A percentile compares a stretch with the other conserved stretches of the same genome.
Evolutionary conservation across 306 rosid genomes (phyloP).

Genomic region (Arachis stenosperma): DNA sequence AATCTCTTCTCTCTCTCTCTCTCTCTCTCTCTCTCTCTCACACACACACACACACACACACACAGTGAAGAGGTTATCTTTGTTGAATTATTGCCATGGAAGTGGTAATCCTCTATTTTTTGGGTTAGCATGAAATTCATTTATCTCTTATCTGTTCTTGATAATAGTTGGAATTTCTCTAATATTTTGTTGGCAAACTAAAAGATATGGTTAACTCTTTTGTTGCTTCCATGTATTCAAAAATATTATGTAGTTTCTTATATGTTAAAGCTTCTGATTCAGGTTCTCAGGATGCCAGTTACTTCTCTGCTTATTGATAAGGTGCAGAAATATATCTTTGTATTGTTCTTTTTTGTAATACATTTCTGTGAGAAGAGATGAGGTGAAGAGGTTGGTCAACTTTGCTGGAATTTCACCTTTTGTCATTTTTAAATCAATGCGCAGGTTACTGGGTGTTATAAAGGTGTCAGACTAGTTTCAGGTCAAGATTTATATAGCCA

Average conservation of each 20-base stretch:
- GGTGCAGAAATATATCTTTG: slow-evolving; percentile 48
- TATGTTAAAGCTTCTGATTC: slow-evolving; percentile 41
- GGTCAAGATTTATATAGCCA: slow-evolving; percentile 78
- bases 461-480: slow-evolving; percentile 88
- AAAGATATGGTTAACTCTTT: slow-evolving; percentile 24
- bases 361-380: slow-evolving; percentile 29
- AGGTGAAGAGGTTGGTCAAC: slow-evolving; percentile 20
- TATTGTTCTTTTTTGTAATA: slow-evolving; percentile 25
- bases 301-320: slow-evolving; percentile 71
- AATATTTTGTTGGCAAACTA: slow-evolving; percentile 6
- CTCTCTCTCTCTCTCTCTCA: not conserved
- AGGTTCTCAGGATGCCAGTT: slow-evolving; percentile 94
- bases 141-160: slow-evolving; percentile 30
- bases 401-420: slow-evolving; percentile 32
- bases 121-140: slow-evolving; percentile 25
- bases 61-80: not conserved
- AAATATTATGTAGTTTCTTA: slow-evolving; percentile 9
- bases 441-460: slow-evolving; percentile 69
- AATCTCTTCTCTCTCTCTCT: not conserved
- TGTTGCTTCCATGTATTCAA: not conserved
- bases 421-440: slow-evolving; percentile 38
- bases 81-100: slow-evolving; percentile 5
- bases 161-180: slow-evolving; percentile 10
- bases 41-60: not conserved
- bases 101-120: not conserved